Conservation (phyloP, 306 rosid species). For the Ammopiptanthus mongolicus region DNA sequence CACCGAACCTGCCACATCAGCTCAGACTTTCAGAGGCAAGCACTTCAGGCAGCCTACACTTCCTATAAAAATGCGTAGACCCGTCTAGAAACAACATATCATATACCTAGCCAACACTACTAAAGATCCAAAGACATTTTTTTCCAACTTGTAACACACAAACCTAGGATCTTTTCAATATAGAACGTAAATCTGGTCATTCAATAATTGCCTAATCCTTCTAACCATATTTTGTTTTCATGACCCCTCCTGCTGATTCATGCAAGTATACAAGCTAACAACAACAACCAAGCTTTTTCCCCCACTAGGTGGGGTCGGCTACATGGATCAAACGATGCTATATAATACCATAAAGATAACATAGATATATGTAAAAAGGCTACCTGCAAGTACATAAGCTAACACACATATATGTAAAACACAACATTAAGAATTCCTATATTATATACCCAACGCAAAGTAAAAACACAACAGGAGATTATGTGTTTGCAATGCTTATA, state of each 20-base stretch:
- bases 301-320: no score
- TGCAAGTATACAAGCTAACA: neutral
- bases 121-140: neutral
- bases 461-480: neutral
- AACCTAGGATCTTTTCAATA: neutral
- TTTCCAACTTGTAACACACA: neutral
- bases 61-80: neutral
- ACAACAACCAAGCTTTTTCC: no score
- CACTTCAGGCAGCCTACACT: neutral
- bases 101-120: neutral
- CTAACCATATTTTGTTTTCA: neutral
- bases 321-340: no score
- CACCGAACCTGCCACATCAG: neutral
- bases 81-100: neutral
- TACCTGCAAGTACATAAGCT: neutral
- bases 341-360: no score
- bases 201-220: neutral
- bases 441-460: neutral
- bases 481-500: neutral
- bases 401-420: neutral
- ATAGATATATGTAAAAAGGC: neutral
- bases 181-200: neutral
- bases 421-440: neutral
- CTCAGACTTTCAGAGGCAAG: neutral
- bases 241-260: neutral